Base-by-base conservation (phyloP, 495 filamentous ascomycete genomes). In the Talaromyces liani region DNA sequence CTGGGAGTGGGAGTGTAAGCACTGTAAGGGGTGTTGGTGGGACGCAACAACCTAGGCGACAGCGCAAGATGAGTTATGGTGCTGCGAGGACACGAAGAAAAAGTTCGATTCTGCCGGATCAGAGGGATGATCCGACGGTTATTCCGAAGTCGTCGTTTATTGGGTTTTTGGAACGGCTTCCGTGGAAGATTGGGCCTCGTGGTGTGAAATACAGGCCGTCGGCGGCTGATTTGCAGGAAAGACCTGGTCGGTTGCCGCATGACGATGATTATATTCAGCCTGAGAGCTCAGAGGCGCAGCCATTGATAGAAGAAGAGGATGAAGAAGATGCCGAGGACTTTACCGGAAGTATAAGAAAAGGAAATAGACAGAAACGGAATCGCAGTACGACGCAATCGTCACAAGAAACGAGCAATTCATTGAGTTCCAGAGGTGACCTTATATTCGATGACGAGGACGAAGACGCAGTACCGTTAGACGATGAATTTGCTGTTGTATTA, bases 381-480 rank as follows among this genome's bases (percentile, higher is more conserved):
- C 82, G 95, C 58, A 97, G 93, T 71, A 87, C 80, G 6, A 98
- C 94, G 2, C 84, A 84, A 14, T 87, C 83, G n/a, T 96, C 91
- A 7, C 88, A 87, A 4, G 87, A 87, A 33, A 97, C 92, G 0
- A 85, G 83, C n/a, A 94, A 92, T 65, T 97, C 92, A 3, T 84
- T 92, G 51, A 88, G 94, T 68, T 97, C 93, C n/a, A 82, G 95
- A 58, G 92, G 92, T 0, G 94, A 99, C 73, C 77, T 99, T 22
- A 93, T 97, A 66, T 92, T 91, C 1, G 97, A 93, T 67, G 93
- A 96, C 65, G 94, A 97, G 64, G 91, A 89, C 63, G 87, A 92
- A 71, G 91, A 98, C 80, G 94, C 94, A 1, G 85, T 97, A 25
- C 92, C 94, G 1, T 77, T 98, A 59, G 91, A 92, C 67, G 94